Percentiles rank a stretch among this genome's conserved stretches.
Conservation (phyloP, 305 asterid genomes). For the Fraxinus greggii region DNA sequence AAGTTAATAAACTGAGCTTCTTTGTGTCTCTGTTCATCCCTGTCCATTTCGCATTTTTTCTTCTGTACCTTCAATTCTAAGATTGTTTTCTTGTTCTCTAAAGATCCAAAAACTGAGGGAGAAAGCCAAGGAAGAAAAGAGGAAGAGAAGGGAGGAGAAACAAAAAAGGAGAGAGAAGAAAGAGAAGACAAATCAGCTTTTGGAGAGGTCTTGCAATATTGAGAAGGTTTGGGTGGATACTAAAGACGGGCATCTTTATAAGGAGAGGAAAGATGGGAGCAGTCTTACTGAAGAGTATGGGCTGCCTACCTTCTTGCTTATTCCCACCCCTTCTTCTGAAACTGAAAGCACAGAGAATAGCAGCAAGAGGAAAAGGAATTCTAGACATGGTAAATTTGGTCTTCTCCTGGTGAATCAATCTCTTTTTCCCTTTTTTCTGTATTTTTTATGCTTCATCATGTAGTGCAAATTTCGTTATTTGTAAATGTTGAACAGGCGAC, state of each 20-base stretch:
- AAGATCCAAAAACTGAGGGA: constrained; percentile 65
- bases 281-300: constrained; percentile 64
- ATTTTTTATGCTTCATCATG: neutral
- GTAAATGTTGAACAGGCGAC: neutral
- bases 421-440: neutral
- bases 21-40: constrained; percentile 25
- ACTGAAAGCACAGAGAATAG: constrained; percentile 78
- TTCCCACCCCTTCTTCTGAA: constrained; percentile 61
- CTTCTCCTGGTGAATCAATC: neutral
- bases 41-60: constrained; percentile 37
- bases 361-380: constrained; percentile 56
- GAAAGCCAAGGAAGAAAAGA: constrained; percentile 52
- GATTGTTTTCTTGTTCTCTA: constrained; percentile 65
- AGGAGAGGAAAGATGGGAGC: constrained; percentile 43
- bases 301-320: constrained; percentile 32
- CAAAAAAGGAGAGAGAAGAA: constrained; percentile 28
- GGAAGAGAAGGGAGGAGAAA: constrained; percentile 31
- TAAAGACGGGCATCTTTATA: constrained; percentile 18
- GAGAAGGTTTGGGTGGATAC: neutral
- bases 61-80: constrained; percentile 41
- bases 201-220: neutral
- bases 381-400: constrained; percentile 22
- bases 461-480: neutral
- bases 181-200: constrained; percentile 23
- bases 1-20: neutral